phyloP scores from a whole-genome alignment of 179 eudicot species.

The Amaranthus tricolor region DNA sequence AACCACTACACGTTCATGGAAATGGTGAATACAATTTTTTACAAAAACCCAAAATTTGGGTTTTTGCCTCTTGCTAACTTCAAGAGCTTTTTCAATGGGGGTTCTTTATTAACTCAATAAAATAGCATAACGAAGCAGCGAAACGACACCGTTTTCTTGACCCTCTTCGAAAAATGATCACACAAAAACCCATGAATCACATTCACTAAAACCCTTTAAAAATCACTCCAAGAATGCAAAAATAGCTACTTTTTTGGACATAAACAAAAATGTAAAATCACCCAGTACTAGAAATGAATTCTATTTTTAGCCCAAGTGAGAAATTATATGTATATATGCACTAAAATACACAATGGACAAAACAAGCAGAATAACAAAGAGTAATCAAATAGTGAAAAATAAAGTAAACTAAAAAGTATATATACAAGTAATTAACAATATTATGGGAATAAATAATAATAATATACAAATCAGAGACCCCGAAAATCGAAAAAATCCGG shows the following conservation, averaged over 20 bases:
- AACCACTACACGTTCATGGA: slow-evolving; percentile 29
- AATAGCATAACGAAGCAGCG: background rate
- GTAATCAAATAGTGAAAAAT: background rate
- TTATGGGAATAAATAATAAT: background rate
- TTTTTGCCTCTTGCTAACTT: slow-evolving; percentile 24
- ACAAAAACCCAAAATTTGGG: slow-evolving; percentile 12
- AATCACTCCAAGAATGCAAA: background rate
- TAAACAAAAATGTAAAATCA: slow-evolving; percentile 5
- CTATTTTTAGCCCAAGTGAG: slow-evolving; percentile 26
- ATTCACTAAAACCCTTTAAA: background rate
- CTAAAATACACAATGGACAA: slow-evolving; percentile 28
- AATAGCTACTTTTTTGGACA: slow-evolving; percentile 7
- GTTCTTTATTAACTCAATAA: slow-evolving; percentile 3
- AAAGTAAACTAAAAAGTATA: background rate
- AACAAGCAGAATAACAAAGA: slow-evolving; percentile 12
- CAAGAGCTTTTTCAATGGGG: slow-evolving; percentile 14
- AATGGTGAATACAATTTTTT: slow-evolving; percentile 15
- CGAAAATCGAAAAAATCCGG: slow-evolving; percentile 19
- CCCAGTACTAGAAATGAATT: slow-evolving; percentile 16
- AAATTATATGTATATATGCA: slow-evolving; percentile 16
- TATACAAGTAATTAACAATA: no score
- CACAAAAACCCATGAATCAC: background rate
- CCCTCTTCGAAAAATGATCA: background rate
- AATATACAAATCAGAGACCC: background rate
- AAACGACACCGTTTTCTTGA: slow-evolving; percentile 25